Percentiles rank a stretch among this genome's conserved stretches.
Conservation (phyloP, 352 stramenopile species). For the Pythium periplocum region DNA sequence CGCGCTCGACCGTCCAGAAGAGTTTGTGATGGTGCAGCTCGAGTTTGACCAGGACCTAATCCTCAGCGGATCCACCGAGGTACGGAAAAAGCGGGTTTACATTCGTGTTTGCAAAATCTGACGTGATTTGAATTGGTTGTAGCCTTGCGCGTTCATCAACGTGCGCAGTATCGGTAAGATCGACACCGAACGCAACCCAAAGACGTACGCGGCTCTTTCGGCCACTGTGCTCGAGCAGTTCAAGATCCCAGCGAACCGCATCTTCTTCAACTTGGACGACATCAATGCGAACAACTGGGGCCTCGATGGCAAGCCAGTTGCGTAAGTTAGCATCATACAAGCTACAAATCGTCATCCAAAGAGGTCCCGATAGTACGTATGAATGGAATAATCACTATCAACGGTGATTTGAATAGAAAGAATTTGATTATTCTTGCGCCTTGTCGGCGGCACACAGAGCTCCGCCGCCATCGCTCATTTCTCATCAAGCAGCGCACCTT, state of each 20-base stretch:
- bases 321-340: neutral
- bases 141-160: constrained; percentile 36
- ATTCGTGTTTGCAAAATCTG: constrained; percentile 1
- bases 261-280: constrained; percentile 39
- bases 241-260: constrained; percentile 20
- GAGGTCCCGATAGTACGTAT: no score
- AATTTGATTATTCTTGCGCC: no score
- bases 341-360: no score
- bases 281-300: constrained; percentile 29
- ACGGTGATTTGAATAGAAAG: no score
- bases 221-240: constrained; percentile 14
- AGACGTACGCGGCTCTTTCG: constrained; percentile 23
- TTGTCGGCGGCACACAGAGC: no score
- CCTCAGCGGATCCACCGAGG: constrained; percentile 22
- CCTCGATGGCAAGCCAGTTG: constrained; percentile 3
- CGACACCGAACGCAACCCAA: constrained; percentile 24
- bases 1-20: constrained; percentile 29
- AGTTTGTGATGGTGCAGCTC: constrained; percentile 35
- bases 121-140: neutral
- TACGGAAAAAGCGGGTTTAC: constrained; percentile 2
- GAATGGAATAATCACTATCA: no score
- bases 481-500: no score
- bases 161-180: constrained; percentile 34
- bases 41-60: constrained; percentile 29
- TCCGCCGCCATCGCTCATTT: no score